Conservation (phyloP, 2,329 filamentous ascomycete species). For the Pseudocercospora vitis region DNA sequence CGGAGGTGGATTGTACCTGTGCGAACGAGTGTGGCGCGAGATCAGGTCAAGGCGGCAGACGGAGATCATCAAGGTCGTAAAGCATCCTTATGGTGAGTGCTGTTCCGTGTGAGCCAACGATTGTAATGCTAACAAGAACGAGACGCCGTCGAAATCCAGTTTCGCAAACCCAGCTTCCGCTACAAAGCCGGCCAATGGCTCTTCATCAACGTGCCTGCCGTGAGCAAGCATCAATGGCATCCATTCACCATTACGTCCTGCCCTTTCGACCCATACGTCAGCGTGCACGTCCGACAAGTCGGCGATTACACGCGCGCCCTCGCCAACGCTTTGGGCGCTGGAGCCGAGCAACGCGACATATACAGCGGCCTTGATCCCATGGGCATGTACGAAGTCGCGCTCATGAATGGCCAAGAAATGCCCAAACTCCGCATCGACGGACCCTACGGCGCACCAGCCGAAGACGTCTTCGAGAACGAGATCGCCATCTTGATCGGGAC, state of each 20-base stretch:
- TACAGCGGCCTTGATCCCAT: slow-evolving; percentile 88
- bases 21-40: slow-evolving; percentile 88
- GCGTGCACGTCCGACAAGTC: slow-evolving; percentile 91
- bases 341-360: slow-evolving; percentile 79
- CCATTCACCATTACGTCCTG: slow-evolving; percentile 99
- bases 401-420: slow-evolving; percentile 92
- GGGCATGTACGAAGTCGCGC: slow-evolving; percentile 96
- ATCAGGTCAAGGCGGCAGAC: slow-evolving; percentile 80
- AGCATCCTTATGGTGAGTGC: slow-evolving; percentile 84
- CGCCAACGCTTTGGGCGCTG: slow-evolving; percentile 93
- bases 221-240: slow-evolving; percentile 93
- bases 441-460: slow-evolving; percentile 92
- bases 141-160: slow-evolving; percentile 97
- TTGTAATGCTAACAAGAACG: slow-evolving; percentile 30
- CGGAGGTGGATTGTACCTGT: slow-evolving; percentile 79
- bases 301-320: slow-evolving; percentile 93
- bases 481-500: slow-evolving; percentile 83
- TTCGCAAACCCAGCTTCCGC: slow-evolving; percentile 91
- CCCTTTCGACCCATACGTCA: slow-evolving; percentile 91
- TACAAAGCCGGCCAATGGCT: slow-evolving; percentile 99
- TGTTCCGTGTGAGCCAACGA: background rate
- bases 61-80: slow-evolving; percentile 88
- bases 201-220: slow-evolving; percentile 87
- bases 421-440: slow-evolving; percentile 86
- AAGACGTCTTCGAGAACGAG: slow-evolving; percentile 95